Base-by-base conservation (phyloP, 768 basidiomycete species). In the Calocera viscosa region DNA sequence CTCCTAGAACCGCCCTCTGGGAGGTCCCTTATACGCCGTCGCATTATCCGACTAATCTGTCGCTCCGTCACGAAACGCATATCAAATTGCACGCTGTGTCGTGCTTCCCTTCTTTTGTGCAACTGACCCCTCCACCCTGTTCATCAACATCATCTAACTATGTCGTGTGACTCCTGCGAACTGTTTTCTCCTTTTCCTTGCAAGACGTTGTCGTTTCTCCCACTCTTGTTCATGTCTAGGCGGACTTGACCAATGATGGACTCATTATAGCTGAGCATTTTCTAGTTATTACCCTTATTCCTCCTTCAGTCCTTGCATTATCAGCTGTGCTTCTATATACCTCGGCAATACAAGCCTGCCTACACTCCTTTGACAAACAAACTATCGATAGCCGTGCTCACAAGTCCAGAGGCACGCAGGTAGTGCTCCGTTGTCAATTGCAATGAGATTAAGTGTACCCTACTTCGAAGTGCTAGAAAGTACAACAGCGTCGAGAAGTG, bases 241-340 rank as follows among this genome's bases (percentile, higher is more conserved):
- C 53, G 53, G 53, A 60, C 53, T 60, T 60, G 53, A 60, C 30
- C 53, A 47, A 60, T 60, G 53, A 60, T 30, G 53, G 53, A 60
- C 53, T 60, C 30, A 2, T 47, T 60, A 24, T 47, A 60, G 53
- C 53, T 32, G 53, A 60, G 53, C 53, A 60, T 60, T 60, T 60
- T 60, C 30, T 60, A 26, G 24, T 60, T 60, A 60, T 60, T 22
- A 2, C 30, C 26, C 30, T 14, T 60, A 60, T 60, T 60, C 30
- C 24, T 24, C 24, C 26, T 60, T 60, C 53, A 28, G 53, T 60
- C 53, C 26, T 60, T 32, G 53, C 53, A 60, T 32, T 32, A 60
- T 60, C 53, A 60, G 53, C 53, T 60, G 53, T 60, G 14, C 30
- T 32, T 26, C 53, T 60, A 30, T 60, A 60, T 60, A 60, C 53